Base-by-base conservation (phyloP, 169 alveolate species). In the Toxoplasma gondii region DNA sequence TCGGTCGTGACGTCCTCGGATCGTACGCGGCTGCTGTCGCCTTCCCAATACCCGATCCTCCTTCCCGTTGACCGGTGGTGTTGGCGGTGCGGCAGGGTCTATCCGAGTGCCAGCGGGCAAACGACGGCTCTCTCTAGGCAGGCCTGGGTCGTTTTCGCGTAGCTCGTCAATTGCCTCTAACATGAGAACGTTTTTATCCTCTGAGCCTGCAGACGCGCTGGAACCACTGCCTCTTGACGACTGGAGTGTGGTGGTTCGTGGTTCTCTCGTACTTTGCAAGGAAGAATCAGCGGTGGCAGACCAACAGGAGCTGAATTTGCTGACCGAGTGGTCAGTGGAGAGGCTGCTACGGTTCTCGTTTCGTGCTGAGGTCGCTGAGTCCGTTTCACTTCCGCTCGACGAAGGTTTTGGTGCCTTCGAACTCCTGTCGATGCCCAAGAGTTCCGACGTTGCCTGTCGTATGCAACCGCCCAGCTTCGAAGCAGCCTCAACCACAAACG, bases 101-200 rank as follows among this genome's bases (percentile, higher is more conserved):
- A 27, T 27, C 34, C 74, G 74, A 7, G n/a, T 64, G 74, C n/a
- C 74, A 64, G 34, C n/a, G 74, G 27, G 67, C 67, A 19, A 9
- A 19, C 67, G 67, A 53, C 67, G 19, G 67, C 29, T 64, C 74
- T 22, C 7, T 1, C n/a, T 27, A 64, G 34, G 34, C 74, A 64
- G 34, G 4, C 74, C 74, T 64, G 74, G 7, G 74, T 31, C 86
- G 38, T 34, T 69, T n/a, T 78, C 86, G 24, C 86, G 12, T 1
- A 9, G 43, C 86, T 78, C 86, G 22, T 78, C 86, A 9, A 78
- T 78, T 78, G 86, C 86, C 86, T 78, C 86, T n/a, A 78, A n/a
- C 27, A 78, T 45, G 22, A 0, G 44, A 78, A 19, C 86, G 44
- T 1, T 78, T 19, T n/a, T n/a, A n/a, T 78, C 86, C 86, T 78